Base-by-base conservation (phyloP, 2,329 filamentous ascomycete genomes). In the Esteya vermicola region DNA sequence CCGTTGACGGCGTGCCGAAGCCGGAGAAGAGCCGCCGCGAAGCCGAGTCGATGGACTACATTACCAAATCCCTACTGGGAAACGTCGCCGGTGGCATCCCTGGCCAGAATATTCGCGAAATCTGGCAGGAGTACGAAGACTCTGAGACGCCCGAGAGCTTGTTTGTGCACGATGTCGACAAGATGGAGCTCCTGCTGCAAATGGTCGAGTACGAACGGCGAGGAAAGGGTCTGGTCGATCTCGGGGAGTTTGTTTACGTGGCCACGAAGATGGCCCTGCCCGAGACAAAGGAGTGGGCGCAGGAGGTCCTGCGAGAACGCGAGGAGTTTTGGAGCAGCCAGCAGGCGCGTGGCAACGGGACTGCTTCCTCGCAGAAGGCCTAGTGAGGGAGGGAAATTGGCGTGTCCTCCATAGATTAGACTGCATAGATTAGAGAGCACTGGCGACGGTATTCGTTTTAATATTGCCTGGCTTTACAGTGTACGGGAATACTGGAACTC, bases 81-180 rank as follows among this genome's bases (percentile, higher is more conserved):
- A 72, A 72, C 9, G 81, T 93, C 7, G 72, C 81, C 31, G 79
- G 78, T n/a, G 84, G 82, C 4, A 18, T 2, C 2, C n/a, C 38
- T 14, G 42, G 54, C 3, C 70, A 70, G 40, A 78, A 88, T 39
- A 79, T 98, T 22, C 70, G 79, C 43, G 73, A 69, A 9, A 70
- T 95, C 38, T 98, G 91, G 85, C 80, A 93, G 54, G 91, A 98
- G 60, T 98, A 98, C 55, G 91, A 98, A 60, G 85, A 91, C 51
- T 78, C 77, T 16, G 54, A 79, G 62, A 96, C 91, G 9, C 63
- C 79, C 13, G 89, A 98, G 56, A 84, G 81, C 50, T 69, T 78
- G 45, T 96, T 89, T 47, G 91, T 98, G 33, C 91, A 98, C 57
- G 91, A 98, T 57, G 75, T 98, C 43, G 91, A 98, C 62, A 96